Percentiles rank a stretch among this genome's conserved stretches.
phyloP scores from a whole-genome alignment of 345 rosid genomes.

The Cardamine resedifolia region DNA sequence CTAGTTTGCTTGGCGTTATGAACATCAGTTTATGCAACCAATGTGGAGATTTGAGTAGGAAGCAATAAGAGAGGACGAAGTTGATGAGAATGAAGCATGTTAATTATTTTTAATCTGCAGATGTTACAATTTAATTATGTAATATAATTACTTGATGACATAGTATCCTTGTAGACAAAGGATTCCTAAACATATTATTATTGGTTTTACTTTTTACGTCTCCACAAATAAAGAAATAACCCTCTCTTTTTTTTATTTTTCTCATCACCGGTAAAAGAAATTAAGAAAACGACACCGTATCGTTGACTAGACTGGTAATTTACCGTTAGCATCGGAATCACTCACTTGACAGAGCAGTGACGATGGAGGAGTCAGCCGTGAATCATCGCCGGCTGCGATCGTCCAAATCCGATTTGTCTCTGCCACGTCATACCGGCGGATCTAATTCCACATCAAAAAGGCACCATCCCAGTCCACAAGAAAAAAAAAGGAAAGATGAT shows the following conservation, averaged over 20 bases:
- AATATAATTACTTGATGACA: neutral
- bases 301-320: neutral
- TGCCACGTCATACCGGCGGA: slow-evolving; percentile 90
- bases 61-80: slow-evolving; percentile 18
- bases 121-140: neutral
- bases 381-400: slow-evolving; percentile 57
- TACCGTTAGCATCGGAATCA: neutral
- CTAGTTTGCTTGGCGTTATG: neutral
- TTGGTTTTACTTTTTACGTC: too few species aligned
- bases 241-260: too few species aligned
- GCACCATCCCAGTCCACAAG: too few species aligned
- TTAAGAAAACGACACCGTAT: neutral
- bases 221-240: too few species aligned
- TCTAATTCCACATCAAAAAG: too few species aligned
- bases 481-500: neutral
- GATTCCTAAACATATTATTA: too few species aligned
- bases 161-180: too few species aligned
- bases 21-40: neutral
- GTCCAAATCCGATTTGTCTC: slow-evolving; percentile 74
- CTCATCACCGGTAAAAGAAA: neutral
- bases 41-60: neutral
- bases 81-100: neutral
- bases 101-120: neutral
- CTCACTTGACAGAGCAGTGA: too few species aligned
- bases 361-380: slow-evolving; percentile 16